phyloP scores from a whole-genome alignment of 2,329 filamentous ascomycete genomes.

The Venturia pyrina region DNA sequence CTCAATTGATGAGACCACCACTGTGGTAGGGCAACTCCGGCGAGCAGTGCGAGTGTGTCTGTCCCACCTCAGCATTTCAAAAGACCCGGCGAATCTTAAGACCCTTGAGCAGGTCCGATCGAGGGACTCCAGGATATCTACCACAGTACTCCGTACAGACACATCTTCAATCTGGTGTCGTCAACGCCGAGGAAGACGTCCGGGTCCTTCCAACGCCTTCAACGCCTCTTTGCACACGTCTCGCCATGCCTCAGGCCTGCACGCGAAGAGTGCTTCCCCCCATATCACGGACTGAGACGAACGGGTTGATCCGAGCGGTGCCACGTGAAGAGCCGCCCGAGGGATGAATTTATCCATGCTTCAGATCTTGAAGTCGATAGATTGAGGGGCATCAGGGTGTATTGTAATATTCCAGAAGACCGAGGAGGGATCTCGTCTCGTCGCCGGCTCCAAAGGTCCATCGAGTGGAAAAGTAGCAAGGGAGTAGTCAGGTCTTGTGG shows the following conservation, averaged over 20 bases:
- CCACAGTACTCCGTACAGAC: too few relatives aligned
- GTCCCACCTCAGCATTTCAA: background rate
- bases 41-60: background rate
- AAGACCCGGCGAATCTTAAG: background rate
- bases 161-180: background rate
- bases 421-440: background rate
- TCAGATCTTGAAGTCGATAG: background rate
- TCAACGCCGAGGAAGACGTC: background rate
- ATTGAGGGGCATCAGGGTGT: conserved; percentile 1
- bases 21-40: background rate
- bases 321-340: conserved; percentile 3
- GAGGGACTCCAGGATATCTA: background rate
- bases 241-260: background rate
- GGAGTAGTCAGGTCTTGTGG: too few relatives aligned
- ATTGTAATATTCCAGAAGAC: background rate
- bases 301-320: background rate
- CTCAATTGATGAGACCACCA: too few relatives aligned
- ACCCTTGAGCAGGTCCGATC: background rate
- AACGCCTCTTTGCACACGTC: background rate
- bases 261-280: background rate
- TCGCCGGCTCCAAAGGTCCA: too few relatives aligned
- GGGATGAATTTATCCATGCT: conserved; percentile 5
- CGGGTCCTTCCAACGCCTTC: background rate
- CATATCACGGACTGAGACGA: background rate
- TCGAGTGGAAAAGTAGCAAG: too few relatives aligned